Conservation (phyloP, 2,329 filamentous ascomycete genomes). For the Diaporthe sp. region DNA sequence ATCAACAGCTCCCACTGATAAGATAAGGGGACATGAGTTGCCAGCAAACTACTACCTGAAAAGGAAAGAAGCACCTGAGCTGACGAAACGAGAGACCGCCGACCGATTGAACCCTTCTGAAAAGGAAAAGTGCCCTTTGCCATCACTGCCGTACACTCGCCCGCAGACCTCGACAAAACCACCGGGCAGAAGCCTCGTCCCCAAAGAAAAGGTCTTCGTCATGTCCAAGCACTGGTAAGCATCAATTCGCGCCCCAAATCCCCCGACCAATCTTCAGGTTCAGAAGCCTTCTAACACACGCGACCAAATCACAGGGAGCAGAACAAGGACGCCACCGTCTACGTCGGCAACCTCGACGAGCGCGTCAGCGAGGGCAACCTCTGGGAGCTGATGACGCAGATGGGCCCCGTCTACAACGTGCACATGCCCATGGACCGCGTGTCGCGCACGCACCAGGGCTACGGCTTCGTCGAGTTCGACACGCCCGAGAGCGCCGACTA, state of each 20-base stretch:
- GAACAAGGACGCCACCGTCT: constrained; percentile 97
- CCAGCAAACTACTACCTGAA: background rate
- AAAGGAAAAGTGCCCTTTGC: background rate
- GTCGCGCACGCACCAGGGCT: constrained; percentile 95
- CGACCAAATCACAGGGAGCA: constrained; percentile 74
- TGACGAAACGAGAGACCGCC: background rate
- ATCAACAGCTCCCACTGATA: background rate
- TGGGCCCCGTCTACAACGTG: constrained; percentile 96
- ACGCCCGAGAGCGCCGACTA: constrained; percentile 97
- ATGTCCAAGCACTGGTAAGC: constrained; percentile 47
- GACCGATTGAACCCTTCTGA: background rate
- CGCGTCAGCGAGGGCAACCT: constrained; percentile 89
- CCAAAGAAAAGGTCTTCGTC: constrained; percentile 15
- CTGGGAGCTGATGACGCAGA: constrained; percentile 98
- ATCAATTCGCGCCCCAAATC: background rate
- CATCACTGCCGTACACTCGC: background rate
- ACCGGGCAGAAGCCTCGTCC: background rate
- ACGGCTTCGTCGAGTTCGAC: constrained; percentile 98
- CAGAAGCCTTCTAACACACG: constrained; percentile 1
- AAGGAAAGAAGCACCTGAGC: background rate
- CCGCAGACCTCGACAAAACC: background rate
- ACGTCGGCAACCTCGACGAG: constrained; percentile 98
- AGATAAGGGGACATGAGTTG: background rate
- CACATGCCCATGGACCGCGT: constrained; percentile 98
- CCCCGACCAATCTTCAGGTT: background rate